Percentiles rank a stretch among this genome's conserved stretches.
Conservation (phyloP, 768 basidiomycete species). For the Collybia mongolica region DNA sequence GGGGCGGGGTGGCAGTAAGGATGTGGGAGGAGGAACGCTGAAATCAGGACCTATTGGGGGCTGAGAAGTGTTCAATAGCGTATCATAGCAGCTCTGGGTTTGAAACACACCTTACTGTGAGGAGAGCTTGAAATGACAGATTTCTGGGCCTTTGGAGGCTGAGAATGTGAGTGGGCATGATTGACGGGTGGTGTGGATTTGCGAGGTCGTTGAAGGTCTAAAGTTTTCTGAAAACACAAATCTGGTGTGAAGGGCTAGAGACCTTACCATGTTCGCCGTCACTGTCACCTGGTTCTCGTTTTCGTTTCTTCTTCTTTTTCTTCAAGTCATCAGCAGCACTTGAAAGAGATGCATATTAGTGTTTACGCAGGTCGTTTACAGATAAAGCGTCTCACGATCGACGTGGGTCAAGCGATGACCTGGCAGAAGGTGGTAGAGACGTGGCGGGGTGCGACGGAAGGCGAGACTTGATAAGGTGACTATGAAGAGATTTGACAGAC, state of each 20-base stretch:
- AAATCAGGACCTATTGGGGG: slow-evolving; percentile 56
- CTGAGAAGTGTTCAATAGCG: slow-evolving; percentile 16
- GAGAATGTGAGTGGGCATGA: slow-evolving; percentile 33
- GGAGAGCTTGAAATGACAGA: slow-evolving; percentile 39
- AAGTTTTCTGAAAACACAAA: slow-evolving; percentile 2
- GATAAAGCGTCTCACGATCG: slow-evolving; percentile 44
- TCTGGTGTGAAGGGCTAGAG: slow-evolving; percentile 3
- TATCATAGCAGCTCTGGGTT: neutral
- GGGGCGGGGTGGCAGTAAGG: slow-evolving; percentile 61
- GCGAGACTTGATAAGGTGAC: slow-evolving; percentile 41
- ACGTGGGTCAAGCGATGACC: slow-evolving; percentile 63
- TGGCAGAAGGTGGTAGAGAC: slow-evolving; percentile 45
- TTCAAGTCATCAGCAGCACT: slow-evolving; percentile 51
- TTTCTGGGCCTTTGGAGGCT: slow-evolving; percentile 57
- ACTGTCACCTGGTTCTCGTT: slow-evolving; percentile 71
- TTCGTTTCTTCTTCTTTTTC: slow-evolving; percentile 87
- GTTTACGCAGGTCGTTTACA: neutral
- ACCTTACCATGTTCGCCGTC: slow-evolving; percentile 59
- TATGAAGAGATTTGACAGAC: slow-evolving; percentile 30
- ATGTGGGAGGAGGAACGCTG: slow-evolving; percentile 44
- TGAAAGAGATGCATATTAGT: slow-evolving; percentile 4
- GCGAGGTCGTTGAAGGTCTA: slow-evolving; percentile 52
- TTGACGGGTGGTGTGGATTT: slow-evolving; percentile 59
- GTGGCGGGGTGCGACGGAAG: slow-evolving; percentile 42
- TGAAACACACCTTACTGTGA: slow-evolving; percentile 45